Conservation (phyloP, 208 protist species). For the Acanthamoeba royreba region DNA sequence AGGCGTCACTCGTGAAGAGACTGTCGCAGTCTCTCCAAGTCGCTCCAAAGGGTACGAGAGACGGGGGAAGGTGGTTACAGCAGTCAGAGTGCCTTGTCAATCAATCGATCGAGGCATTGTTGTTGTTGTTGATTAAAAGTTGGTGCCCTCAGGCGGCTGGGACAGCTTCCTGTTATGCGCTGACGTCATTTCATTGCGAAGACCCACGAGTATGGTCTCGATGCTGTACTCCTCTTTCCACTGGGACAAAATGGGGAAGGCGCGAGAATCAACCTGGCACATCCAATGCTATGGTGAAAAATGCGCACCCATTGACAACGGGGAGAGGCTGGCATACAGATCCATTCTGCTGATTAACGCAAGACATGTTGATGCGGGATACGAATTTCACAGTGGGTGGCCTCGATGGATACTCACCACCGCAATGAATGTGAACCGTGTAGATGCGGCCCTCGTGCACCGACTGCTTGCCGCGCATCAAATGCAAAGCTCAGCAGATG, state of each 20-base stretch:
- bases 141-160: slow-evolving; percentile 73
- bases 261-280: slow-evolving; percentile 49
- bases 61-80: too few species aligned
- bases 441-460: slow-evolving; percentile 80
- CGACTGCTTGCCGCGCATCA: slow-evolving; percentile 49
- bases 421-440: slow-evolving; percentile 76
- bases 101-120: too few species aligned
- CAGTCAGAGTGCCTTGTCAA: too few species aligned
- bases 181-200: slow-evolving; percentile 69
- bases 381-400: slow-evolving; percentile 76
- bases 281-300: background rate
- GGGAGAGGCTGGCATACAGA: slow-evolving; percentile 29
- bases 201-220: slow-evolving; percentile 66
- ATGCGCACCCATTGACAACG: background rate
- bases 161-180: slow-evolving; percentile 64
- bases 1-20: too few species aligned
- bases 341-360: slow-evolving; percentile 72
- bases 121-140: background rate
- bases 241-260: slow-evolving; percentile 66
- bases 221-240: slow-evolving; percentile 72
- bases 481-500: background rate
- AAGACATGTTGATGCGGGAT: slow-evolving; percentile 76
- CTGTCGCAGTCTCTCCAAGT: too few species aligned
- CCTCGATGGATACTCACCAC: slow-evolving; percentile 74
- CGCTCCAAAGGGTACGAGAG: too few species aligned